Conservation (phyloP, 2,329 filamentous ascomycete genomes). For the Venturia pyrina region DNA sequence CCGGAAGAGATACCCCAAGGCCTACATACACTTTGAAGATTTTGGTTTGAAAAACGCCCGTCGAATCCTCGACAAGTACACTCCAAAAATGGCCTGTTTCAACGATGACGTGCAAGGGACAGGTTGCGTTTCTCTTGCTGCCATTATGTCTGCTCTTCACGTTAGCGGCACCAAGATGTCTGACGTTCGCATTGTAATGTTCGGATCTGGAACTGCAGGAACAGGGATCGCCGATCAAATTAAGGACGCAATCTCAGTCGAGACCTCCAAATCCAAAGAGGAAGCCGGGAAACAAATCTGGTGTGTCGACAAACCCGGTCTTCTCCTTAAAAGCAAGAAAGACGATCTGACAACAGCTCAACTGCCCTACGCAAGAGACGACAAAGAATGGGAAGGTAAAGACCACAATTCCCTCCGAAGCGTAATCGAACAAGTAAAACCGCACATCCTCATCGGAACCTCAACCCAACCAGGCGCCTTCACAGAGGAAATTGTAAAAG, state of each 20-base stretch:
- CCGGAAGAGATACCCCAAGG: conserved; percentile 61
- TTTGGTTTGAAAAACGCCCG: conserved; percentile 71
- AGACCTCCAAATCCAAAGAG: conserved; percentile 55
- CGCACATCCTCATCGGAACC: conserved; percentile 75
- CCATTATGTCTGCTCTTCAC: conserved; percentile 65
- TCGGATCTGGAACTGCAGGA: conserved; percentile 72
- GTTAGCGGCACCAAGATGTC: conserved; percentile 55
- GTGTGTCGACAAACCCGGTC: conserved; percentile 74
- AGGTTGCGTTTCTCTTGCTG: conserved; percentile 76
- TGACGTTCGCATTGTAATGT: conserved; percentile 64
- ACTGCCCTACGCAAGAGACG: conserved; percentile 53
- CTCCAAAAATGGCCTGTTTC: conserved; percentile 67
- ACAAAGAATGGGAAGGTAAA: conserved; percentile 52
- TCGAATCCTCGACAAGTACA: conserved; percentile 66
- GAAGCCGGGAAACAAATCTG: conserved; percentile 74
- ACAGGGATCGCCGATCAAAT: conserved; percentile 82
- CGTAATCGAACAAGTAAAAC: conserved; percentile 61
- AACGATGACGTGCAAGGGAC: conserved; percentile 90
- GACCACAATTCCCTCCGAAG: conserved; percentile 50
- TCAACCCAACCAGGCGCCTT: conserved; percentile 70
- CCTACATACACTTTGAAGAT: conserved; percentile 85
- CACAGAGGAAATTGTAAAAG: conserved; percentile 60
- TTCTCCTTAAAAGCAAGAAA: conserved; percentile 55
- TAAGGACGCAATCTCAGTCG: conserved; percentile 63
- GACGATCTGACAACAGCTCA: conserved; percentile 58